Conservation (phyloP, 148 eudicot genomes). For the Silene uniflora region DNA sequence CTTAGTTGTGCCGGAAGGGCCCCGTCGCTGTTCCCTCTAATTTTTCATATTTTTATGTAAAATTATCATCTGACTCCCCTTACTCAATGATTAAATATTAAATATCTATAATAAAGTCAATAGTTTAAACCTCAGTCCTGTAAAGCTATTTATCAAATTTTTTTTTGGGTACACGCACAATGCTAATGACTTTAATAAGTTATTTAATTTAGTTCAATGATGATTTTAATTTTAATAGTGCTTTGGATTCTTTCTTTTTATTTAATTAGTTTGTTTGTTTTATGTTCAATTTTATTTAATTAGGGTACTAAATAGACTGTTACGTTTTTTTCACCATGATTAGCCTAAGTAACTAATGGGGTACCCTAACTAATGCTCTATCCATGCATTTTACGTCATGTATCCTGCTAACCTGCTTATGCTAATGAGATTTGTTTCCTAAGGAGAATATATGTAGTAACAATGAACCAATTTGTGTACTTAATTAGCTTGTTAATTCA, state of each 20-base stretch:
- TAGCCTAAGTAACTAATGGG: not conserved
- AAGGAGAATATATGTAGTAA: not conserved
- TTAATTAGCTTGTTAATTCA: not conserved
- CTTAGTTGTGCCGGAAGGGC: no score
- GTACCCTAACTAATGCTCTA: not conserved
- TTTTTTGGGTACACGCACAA: no score
- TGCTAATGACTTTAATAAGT: not conserved
- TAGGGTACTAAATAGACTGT: not conserved
- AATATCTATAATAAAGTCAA: no score
- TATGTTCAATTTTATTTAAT: not conserved
- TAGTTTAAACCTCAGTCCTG: no score
- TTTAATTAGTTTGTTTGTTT: not conserved
- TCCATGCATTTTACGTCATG: not conserved
- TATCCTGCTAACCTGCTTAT: not conserved
- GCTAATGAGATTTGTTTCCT: not conserved
- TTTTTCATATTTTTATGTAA: no score
- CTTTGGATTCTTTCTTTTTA: conserved; percentile 7
- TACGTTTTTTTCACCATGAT: not conserved
- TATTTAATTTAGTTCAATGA: conserved; percentile 8
- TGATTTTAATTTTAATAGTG: not conserved
- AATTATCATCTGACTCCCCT: no score
- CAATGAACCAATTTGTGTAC: not conserved
- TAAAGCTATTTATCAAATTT: not conserved
- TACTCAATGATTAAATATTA: no score
- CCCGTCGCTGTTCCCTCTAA: no score